phyloP scores from a whole-genome alignment of 495 filamentous ascomycete genomes.

The Xylaria flabelliformis region DNA sequence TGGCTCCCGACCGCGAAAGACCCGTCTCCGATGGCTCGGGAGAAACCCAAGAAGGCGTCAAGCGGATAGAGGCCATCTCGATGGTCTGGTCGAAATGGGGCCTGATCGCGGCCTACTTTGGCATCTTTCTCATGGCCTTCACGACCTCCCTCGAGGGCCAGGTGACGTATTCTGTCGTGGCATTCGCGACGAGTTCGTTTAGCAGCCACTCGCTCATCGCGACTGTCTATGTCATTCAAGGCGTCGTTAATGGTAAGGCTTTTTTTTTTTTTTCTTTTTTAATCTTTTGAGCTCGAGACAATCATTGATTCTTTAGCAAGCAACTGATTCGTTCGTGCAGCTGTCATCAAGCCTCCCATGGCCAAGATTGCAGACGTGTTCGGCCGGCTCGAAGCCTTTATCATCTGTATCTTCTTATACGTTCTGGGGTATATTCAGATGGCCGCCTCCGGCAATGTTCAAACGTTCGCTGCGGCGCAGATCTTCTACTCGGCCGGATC shows the following conservation, averaged over 20 bases:
- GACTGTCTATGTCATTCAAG: conserved; percentile 62
- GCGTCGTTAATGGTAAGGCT: conserved; percentile 53
- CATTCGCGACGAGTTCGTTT: conserved; percentile 61
- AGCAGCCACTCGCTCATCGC: conserved; percentile 63
- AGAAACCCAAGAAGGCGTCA: conserved; percentile 43
- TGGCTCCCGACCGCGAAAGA: neutral
- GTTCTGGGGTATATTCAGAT: conserved; percentile 49
- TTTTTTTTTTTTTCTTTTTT: neutral
- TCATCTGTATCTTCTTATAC: conserved; percentile 43
- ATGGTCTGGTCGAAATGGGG: conserved; percentile 54
- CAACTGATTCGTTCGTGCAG: conserved; percentile 16
- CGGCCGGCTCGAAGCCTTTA: conserved; percentile 50
- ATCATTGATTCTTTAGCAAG: conserved; percentile 16
- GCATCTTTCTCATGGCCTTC: conserved; percentile 54
- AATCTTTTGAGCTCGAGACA: neutral
- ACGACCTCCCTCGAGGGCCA: conserved; percentile 55
- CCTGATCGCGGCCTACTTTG: conserved; percentile 53
- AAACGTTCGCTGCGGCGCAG: conserved; percentile 54
- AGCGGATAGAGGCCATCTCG: conserved; percentile 55
- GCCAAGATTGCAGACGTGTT: conserved; percentile 54
- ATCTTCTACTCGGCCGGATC: conserved; percentile 54
- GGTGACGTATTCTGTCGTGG: conserved; percentile 50
- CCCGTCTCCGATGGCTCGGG: neutral
- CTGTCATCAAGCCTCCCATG: conserved; percentile 53
- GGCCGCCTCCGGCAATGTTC: conserved; percentile 46